Evolutionary conservation across 768 basidiomycete species (phyloP).

Genomic region (Galerina marginata): DNA sequence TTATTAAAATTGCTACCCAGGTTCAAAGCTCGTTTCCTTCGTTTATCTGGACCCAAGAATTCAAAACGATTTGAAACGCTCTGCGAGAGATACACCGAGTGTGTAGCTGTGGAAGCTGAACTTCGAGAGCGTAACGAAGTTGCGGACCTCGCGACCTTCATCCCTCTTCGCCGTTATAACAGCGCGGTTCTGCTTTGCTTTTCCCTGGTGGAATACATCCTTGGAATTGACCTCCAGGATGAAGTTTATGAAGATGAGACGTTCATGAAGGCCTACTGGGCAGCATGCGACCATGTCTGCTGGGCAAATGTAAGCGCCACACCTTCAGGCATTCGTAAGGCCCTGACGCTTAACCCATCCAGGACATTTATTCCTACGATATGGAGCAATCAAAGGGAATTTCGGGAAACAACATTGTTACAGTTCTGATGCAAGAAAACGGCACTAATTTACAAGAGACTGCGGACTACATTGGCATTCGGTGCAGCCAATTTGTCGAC

Average conservation of each 20-base stretch:
- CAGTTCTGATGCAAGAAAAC: slow-evolving; percentile 66
- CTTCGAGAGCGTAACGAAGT: slow-evolving; percentile 62
- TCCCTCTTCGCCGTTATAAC: slow-evolving; percentile 67
- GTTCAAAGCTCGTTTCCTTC: slow-evolving; percentile 55
- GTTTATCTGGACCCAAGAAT: slow-evolving; percentile 50
- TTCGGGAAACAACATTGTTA: slow-evolving; percentile 70
- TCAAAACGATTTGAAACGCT: slow-evolving; percentile 55
- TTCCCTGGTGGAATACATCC: slow-evolving; percentile 63
- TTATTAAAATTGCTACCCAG: slow-evolving; percentile 36
- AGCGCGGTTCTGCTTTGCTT: slow-evolving; percentile 71
- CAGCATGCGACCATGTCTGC: slow-evolving; percentile 68
- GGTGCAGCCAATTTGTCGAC: slow-evolving; percentile 56
- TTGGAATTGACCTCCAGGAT: slow-evolving; percentile 68
- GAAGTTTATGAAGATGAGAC: slow-evolving; percentile 60
- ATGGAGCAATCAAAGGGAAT: slow-evolving; percentile 74
- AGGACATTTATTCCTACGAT: slow-evolving; percentile 78
- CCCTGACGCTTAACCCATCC: slow-evolving; percentile 13
- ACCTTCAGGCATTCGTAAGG: neutral
- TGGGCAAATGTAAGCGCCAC: slow-evolving; percentile 66
- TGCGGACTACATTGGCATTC: slow-evolving; percentile 57
- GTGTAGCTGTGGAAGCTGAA: slow-evolving; percentile 64
- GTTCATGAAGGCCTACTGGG: slow-evolving; percentile 59
- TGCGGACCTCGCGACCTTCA: slow-evolving; percentile 58
- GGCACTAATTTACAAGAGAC: slow-evolving; percentile 61
- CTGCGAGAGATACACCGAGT: slow-evolving; percentile 60